Evolutionary conservation across 225 moss, liverwort and hornwort species (phyloP).

Genomic region (Polytrichum commune): DNA sequence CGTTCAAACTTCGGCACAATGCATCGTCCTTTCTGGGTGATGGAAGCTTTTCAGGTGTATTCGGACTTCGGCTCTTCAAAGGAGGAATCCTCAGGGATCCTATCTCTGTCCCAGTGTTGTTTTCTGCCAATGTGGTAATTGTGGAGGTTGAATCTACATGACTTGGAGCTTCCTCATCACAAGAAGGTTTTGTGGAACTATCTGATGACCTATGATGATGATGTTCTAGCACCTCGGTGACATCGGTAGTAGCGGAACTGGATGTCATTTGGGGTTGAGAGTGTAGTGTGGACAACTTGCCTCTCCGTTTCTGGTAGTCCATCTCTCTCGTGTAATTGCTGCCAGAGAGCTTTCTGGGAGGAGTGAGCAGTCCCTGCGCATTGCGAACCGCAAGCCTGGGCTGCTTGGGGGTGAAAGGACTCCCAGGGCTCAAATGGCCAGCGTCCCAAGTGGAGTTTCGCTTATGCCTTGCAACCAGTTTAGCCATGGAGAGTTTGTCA

Average conservation of each 20-base stretch:
- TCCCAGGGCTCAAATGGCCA: slow-evolving; percentile 20
- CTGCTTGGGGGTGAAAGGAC: slow-evolving; percentile 35
- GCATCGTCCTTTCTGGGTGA: too few relatives aligned
- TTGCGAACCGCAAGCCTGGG: slow-evolving; percentile 27
- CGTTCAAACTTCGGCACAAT: too few relatives aligned
- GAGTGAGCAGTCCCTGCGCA: slow-evolving; percentile 35
- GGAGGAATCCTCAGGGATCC: background rate
- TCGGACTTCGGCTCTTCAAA: background rate
- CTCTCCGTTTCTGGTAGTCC: slow-evolving; percentile 20
- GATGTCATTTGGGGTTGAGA: background rate
- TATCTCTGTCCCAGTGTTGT: background rate
- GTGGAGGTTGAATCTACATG: background rate
- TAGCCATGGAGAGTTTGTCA: slow-evolving; percentile 18
- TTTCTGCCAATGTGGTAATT: background rate
- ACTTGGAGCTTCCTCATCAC: background rate
- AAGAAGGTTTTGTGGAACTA: background rate
- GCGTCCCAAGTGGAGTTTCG: slow-evolving; percentile 46
- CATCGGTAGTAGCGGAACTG: background rate
- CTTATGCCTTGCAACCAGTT: slow-evolving; percentile 29
- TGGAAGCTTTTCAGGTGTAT: too few relatives aligned
- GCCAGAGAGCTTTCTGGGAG: slow-evolving; percentile 32
- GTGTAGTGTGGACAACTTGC: slow-evolving; percentile 9
- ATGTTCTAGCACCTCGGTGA: slow-evolving; percentile 10
- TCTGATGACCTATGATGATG: background rate
- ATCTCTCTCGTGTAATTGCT: slow-evolving; percentile 1